phyloP scores from a whole-genome alignment of 768 basidiomycete genomes.

The Phlegmacium glaucopus region DNA sequence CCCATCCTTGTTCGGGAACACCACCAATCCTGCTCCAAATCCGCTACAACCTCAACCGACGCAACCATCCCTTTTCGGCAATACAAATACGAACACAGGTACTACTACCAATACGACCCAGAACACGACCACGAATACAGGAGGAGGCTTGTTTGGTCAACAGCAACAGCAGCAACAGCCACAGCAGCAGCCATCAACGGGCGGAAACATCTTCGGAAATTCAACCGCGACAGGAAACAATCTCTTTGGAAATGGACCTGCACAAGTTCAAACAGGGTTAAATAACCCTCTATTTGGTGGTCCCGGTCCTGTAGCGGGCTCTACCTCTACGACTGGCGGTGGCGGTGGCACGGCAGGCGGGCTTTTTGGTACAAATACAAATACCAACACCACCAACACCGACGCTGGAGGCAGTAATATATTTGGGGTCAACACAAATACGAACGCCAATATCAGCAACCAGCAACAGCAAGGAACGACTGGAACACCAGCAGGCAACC shows the following conservation, averaged over 20 bases:
- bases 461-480: too few species aligned
- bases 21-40: conserved; percentile 9
- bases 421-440: conserved; percentile 1
- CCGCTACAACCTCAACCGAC: conserved; percentile 15
- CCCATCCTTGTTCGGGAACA: conserved; percentile 16
- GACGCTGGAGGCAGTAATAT: conserved; percentile 12
- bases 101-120: conserved; percentile 8
- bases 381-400: conserved; percentile 6
- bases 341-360: conserved; percentile 2
- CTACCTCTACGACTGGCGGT: too few species aligned
- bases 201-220: conserved; percentile 25
- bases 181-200: conserved; percentile 9
- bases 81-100: conserved; percentile 11
- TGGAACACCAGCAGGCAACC: too few species aligned
- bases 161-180: conserved; percentile 6
- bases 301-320: too few species aligned
- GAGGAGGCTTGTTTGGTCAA: conserved; percentile 13
- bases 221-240: conserved; percentile 12
- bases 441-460: neutral
- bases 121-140: neutral
- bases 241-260: conserved; percentile 16
- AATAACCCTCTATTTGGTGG: too few species aligned
- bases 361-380: conserved; percentile 25
- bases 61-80: conserved; percentile 14
- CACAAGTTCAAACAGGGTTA: neutral